Conservation (phyloP, 2,329 filamentous ascomycete genomes). For the Phyllosticta citribraziliensis region DNA sequence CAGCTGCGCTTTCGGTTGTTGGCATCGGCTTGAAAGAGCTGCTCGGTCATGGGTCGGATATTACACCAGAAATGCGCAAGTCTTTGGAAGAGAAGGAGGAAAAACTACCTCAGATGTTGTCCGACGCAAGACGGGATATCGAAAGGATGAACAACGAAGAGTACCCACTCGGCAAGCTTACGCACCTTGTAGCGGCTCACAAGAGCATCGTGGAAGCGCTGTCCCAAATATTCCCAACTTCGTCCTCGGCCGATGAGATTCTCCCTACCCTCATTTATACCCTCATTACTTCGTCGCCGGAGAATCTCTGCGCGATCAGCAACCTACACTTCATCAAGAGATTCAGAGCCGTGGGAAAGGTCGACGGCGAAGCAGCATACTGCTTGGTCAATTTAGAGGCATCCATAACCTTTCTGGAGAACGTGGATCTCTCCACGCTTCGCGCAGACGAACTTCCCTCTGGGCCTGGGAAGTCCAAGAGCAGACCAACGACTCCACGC, state of each 20-base stretch:
- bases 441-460: constrained; percentile 68
- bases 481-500: constrained; percentile 37
- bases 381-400: constrained; percentile 94
- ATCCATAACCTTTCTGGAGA: constrained; percentile 87
- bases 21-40: constrained; percentile 83
- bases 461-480: constrained; percentile 49
- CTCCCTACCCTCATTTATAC: constrained; percentile 95
- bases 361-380: constrained; percentile 91
- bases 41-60: constrained; percentile 45
- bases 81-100: constrained; percentile 44
- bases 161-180: constrained; percentile 84
- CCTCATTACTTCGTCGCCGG: constrained; percentile 79
- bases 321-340: constrained; percentile 91
- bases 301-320: constrained; percentile 81
- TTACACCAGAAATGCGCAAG: constrained; percentile 47
- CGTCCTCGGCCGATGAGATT: constrained; percentile 91
- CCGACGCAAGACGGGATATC: constrained; percentile 57
- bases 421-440: constrained; percentile 83
- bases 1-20: constrained; percentile 79
- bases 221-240: constrained; percentile 54
- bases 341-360: constrained; percentile 75
- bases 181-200: constrained; percentile 78
- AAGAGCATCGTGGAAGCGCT: constrained; percentile 89
- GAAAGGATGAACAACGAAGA: constrained; percentile 75
- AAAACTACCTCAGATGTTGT: constrained; percentile 64